Percentiles rank a stretch among this genome's conserved stretches.
These are phyloP conservation scores for Colletotrichum ledebouriae DNA, from an alignment of 2,329 filamentous ascomycete species.

Conservation along the genomic window DNA sequence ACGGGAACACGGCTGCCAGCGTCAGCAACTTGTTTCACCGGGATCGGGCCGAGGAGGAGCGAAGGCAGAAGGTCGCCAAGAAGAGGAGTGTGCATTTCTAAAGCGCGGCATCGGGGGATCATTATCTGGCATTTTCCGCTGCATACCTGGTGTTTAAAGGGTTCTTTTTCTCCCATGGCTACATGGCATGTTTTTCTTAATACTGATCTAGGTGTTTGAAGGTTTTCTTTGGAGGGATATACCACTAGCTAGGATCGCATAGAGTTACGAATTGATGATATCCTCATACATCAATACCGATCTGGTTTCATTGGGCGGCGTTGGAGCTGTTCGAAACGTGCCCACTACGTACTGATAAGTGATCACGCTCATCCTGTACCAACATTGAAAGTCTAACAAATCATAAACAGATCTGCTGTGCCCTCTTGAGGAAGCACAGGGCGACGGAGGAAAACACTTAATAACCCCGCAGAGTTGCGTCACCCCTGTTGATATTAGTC, in stretches of 20 bases:
- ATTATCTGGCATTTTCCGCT: not conserved
- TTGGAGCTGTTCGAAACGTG: no score
- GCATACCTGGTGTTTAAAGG: constrained; percentile 19
- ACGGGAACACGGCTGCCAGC: constrained; percentile 57
- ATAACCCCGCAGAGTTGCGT: no score
- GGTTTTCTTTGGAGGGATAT: constrained; percentile 16
- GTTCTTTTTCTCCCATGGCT: not conserved
- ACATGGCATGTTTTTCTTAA: not conserved
- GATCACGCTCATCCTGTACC: no score
- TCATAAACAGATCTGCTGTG: no score
- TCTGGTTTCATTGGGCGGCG: no score
- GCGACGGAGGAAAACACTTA: no score
- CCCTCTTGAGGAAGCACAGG: no score
- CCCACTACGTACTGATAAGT: no score
- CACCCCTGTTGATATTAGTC: no score
- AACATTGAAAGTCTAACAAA: no score
- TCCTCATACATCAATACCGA: no score
- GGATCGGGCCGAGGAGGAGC: constrained; percentile 54
- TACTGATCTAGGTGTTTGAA: not conserved
- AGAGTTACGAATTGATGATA: constrained; percentile 10
- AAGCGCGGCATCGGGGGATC: not conserved
- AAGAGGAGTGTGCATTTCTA: constrained; percentile 64
- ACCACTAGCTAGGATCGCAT: constrained; percentile 1
- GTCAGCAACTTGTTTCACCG: constrained; percentile 60
- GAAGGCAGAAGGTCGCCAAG: constrained; percentile 58